Base-by-base conservation (phyloP, 2,329 filamentous ascomycete genomes). In the Fusarium nelsonii region DNA sequence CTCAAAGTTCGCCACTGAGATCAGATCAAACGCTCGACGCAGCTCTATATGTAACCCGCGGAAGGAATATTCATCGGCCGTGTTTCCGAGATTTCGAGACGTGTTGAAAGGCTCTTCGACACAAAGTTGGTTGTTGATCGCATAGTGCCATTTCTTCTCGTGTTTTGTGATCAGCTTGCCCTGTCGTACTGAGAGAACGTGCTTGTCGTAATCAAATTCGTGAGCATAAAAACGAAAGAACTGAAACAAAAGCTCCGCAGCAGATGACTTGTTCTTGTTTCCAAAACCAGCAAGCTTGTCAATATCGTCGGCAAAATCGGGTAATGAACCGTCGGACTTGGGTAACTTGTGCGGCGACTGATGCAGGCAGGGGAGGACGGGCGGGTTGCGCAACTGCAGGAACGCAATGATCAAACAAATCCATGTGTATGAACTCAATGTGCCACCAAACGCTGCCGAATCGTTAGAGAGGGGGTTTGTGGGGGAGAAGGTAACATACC, bases 321-420 rank as follows among this genome's bases (percentile, higher is more conserved):
- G 92, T 46, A 88, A 84, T 4, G 88, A 82, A 12, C 91, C 92
- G 64, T 92, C 88, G 37, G 87, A 81, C 20, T 86, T 84, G 11
- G 87, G 81, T 23, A 77, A 61, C 54, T 81, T 82, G 53, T 81
- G 78, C 6, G 81, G 81, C 49, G 87, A 82, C 75, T 94, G 90
- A 77, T 98, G 96, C 34, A 99, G 84, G 16, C 92, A 89, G 6
- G 96, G 96, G 23, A 99, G 81, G 56, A 99, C 88, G 0, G 95
- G 92, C 16, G 93, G 92, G 63, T 91, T 86, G 73, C 94, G 90
- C 52, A 93, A 91, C 80, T 99, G 96, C 28, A 99, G 86, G 76
- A 98, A 99, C 72, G 94, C 97, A 77, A 99, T 91, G 71, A 98
- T 97, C 85, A 99, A 89, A 80, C 96, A 99, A 77, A 98, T 98